phyloP scores from a whole-genome alignment of 164 flowering plant species.

The Annona squamosa region DNA sequence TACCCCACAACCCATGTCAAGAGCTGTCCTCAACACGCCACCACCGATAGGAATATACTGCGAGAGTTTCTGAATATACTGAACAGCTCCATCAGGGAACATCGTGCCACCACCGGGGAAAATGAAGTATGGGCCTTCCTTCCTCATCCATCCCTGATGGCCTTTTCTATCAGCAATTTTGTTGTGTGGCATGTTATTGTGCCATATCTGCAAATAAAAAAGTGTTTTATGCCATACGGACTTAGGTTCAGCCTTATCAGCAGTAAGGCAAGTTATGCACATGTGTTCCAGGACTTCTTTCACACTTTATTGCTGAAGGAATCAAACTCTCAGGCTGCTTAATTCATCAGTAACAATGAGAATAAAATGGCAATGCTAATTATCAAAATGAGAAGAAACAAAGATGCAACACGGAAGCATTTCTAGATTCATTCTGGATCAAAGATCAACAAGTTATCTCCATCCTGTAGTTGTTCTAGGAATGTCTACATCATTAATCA shows the following conservation, averaged over 20 bases:
- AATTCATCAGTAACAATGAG: neutral
- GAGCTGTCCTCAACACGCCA: constrained; percentile 82
- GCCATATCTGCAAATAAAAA: constrained; percentile 72
- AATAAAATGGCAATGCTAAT: too few relatives aligned
- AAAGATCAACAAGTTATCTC: neutral
- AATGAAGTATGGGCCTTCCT: constrained; percentile 69
- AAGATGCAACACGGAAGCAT: neutral
- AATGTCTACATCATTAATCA: neutral
- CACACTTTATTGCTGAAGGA: neutral
- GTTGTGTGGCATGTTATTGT: constrained; percentile 86
- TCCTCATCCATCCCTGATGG: constrained; percentile 99
- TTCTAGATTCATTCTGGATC: neutral
- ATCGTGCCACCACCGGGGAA: constrained; percentile 99
- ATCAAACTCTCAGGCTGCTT: neutral
- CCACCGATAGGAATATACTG: constrained; percentile 74
- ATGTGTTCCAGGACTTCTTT: neutral
- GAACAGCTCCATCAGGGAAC: constrained; percentile 94
- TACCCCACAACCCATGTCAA: constrained; percentile 99
- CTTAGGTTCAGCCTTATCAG: neutral
- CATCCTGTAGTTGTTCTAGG: neutral
- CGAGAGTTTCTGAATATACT: constrained; percentile 78
- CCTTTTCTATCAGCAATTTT: constrained; percentile 97
- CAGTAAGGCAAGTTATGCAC: neutral
- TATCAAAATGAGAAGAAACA: neutral
- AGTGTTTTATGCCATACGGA: neutral